phyloP scores from a whole-genome alignment of 345 rosid genomes.

The Brassica rapa region DNA sequence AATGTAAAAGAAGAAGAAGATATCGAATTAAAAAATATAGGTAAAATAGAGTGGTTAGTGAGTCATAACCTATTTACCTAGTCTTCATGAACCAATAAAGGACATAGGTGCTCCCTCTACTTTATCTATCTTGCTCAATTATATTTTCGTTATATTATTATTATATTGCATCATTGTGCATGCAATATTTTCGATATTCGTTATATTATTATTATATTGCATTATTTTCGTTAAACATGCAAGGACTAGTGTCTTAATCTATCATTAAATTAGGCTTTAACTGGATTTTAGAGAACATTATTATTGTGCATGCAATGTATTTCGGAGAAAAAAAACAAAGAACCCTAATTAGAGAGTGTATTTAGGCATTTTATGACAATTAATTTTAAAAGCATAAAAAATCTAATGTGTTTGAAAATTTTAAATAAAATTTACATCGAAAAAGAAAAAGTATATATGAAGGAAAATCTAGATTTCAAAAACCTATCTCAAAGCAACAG shows the following conservation, averaged over 20 bases:
- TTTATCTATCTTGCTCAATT: conserved; percentile 28
- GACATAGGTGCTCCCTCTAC: conserved; percentile 29
- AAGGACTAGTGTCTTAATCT: conserved; percentile 16
- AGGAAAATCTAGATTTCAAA: neutral
- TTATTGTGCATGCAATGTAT: conserved; percentile 25
- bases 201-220: conserved; percentile 19
- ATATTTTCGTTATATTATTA: conserved; percentile 12
- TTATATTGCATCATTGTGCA: neutral
- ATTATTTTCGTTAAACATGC: neutral
- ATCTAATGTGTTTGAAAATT: too few species aligned
- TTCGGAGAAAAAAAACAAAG: conserved; percentile 22
- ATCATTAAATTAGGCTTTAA: conserved; percentile 36
- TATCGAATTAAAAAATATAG: neutral
- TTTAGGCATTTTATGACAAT: neutral
- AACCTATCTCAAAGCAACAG: neutral
- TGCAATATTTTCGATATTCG: too few species aligned
- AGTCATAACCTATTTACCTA: conserved; percentile 40
- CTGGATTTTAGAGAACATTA: neutral
- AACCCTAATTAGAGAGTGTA: neutral
- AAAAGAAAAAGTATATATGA: neutral
- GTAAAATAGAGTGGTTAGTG: conserved; percentile 35
- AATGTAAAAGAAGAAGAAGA: neutral
- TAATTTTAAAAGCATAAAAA: too few species aligned
- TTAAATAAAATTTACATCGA: neutral
- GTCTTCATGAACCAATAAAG: conserved; percentile 38